Base-by-base conservation (phyloP, 106 monocot genomes). In the Posidonia australis region DNA sequence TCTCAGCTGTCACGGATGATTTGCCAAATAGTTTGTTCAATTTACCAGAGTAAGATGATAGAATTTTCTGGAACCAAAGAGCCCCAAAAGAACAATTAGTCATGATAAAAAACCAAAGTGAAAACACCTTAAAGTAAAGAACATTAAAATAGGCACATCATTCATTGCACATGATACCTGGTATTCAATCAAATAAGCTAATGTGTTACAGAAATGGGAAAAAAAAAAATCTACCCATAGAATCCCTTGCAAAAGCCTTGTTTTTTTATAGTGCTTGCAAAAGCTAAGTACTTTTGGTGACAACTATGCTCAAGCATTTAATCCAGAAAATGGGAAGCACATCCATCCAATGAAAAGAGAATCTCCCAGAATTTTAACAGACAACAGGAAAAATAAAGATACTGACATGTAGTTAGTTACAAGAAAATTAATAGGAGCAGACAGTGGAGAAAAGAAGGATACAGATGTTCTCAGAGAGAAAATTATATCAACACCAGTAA, bases 31-130 rank as follows among this genome's bases (percentile, higher is more conserved):
- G 58, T 46, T 72, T 84, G 44, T 44, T 73, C 17, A 86, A 53
- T 46, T 60, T 82, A 12, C 74, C 64, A 36, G 82, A 90, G 72
- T 74, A 83, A 5, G 77, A 71, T 61, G 82, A 80, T 17, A 96
- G 72, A 43, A 87, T 76, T 70, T 60, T 76, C 96, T 96, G 82
- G 49, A 58, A 67, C 42, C 48, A 72, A 58, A 48, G 22, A n/a
- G n/a, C n/a, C 23, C n/a, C 55, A 20, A 56, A 56, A 24, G 10
- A 56, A 23, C 13, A 63, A 27, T 19, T 63, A 25, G 20, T 45
- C 18, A 11, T 18, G 49, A 25, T 14, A 25, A 5, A 46, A 10
- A 6, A 30, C 25, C 2, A 5, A 59, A 28, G 19, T 11, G 9
- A 11, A 45, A 45, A 10, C 13, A 49, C 16, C 48, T 49, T 49